Evolutionary conservation across 2,329 filamentous ascomycete genomes (phyloP).

Genomic region (Ophiostoma sp.): DNA sequence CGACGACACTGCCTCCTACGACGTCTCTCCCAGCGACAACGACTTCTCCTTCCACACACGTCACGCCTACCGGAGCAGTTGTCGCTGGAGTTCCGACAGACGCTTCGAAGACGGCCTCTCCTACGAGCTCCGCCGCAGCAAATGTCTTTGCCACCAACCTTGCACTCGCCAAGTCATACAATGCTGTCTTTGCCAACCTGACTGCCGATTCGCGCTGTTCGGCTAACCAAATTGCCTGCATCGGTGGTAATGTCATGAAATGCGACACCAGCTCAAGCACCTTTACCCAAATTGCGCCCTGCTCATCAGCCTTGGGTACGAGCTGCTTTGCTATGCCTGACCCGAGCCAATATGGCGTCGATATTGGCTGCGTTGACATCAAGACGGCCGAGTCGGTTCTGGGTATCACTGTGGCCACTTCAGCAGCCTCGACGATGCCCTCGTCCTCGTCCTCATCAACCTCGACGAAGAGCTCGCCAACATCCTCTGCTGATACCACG

Average conservation of each 20-base stretch:
- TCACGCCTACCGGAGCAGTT: constrained; percentile 41
- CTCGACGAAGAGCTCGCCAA: not conserved
- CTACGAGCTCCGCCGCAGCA: constrained; percentile 33
- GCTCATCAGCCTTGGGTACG: constrained; percentile 35
- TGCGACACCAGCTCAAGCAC: constrained; percentile 44
- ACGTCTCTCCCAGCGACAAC: not conserved
- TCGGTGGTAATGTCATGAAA: constrained; percentile 49
- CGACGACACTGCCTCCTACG: not conserved
- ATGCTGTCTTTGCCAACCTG: constrained; percentile 48
- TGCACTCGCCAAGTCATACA: constrained; percentile 47
- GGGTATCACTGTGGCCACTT: constrained; percentile 32
- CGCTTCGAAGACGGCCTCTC: constrained; percentile 35
- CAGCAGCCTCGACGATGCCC: not conserved
- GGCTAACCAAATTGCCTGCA: constrained; percentile 52
- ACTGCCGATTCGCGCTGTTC: constrained; percentile 50
- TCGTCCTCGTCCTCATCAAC: not conserved
- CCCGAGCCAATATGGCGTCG: constrained; percentile 48
- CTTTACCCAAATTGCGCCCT: constrained; percentile 46
- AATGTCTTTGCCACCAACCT: constrained; percentile 49
- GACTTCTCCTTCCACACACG: not conserved
- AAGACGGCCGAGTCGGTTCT: constrained; percentile 46
- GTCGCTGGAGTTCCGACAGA: constrained; percentile 46
- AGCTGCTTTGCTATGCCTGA: constrained; percentile 58
- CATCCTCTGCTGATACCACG: constrained; percentile 10
- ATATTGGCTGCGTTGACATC: constrained; percentile 49